Base-by-base conservation (phyloP, 2,329 filamentous ascomycete genomes). In the Fusarium sp. region DNA sequence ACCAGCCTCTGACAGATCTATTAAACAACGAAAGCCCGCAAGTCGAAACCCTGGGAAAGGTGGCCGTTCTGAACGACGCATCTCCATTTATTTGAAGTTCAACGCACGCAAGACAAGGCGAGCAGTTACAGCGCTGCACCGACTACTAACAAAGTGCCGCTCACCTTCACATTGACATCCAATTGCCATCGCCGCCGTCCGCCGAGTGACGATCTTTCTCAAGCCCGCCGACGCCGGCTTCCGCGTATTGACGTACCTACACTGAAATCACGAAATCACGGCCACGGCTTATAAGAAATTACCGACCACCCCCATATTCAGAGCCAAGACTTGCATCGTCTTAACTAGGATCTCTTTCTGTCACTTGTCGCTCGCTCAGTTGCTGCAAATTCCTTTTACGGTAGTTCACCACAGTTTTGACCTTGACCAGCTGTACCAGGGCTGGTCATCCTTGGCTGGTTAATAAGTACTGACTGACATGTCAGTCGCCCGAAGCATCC, bases 401-500 rank as follows among this genome's bases (percentile, higher is more conserved):
- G 67, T 69, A 70, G 49, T 59, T 66, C 62, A 59, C 61, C 57
- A 55, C 33, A 61, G 63, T 56, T 31, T 56, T 56, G 38, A 44
- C 38, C 52, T 72, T 61, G 57, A 68, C 71, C 67, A 73, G 66
- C 65, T 66, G 58, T 59, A 59, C 63, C 59, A 67, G 65, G 61
- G 56, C 65, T 67, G 52, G 70, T 66, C 59, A 69, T 72, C 62
- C 69, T 74, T 78, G 74, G 75, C 67, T 48, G 48, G 66, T 69
- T 67, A 63, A 72, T 61, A 66, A 65, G 63, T 57, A 63, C 66
- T 69, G 42, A 69, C 65, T 75, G 74, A 75, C 72, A 76, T 77
- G 74, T 75, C 71, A 77, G 75, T 71, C 72, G 71, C 69, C 76
- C 76, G 76, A 78, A 76, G 63, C 76, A 70, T 78, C 76, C 76